Evolutionary conservation across 2,329 filamentous ascomycete species (phyloP).

Genomic region (Paraphoma chrysanthemicola): DNA sequence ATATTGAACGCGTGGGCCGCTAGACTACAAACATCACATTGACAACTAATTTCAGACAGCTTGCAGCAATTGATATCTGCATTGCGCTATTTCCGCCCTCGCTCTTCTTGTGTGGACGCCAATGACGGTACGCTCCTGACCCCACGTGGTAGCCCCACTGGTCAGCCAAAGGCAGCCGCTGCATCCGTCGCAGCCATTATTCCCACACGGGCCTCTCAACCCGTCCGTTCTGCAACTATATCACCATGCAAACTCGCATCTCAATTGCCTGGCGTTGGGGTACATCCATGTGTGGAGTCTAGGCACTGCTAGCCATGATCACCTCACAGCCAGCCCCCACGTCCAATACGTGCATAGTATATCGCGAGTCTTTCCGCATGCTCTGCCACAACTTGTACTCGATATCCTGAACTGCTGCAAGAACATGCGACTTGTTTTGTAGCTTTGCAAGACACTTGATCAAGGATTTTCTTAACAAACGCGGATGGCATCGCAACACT

Average conservation of each 20-base stretch:
- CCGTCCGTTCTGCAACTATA: slow-evolving; percentile 15
- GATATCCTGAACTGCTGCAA: too few species aligned
- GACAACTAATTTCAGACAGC: slow-evolving; percentile 2
- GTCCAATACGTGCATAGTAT: slow-evolving; percentile 22
- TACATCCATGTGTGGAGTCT: slow-evolving; percentile 12
- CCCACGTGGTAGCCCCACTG: slow-evolving; percentile 31
- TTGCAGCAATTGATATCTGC: slow-evolving; percentile 15
- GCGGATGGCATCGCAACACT: slow-evolving; percentile 10
- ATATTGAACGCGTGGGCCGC: slow-evolving; percentile 6
- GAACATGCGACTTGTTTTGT: too few species aligned
- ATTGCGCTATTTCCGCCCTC: slow-evolving; percentile 11
- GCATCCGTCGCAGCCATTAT: slow-evolving; percentile 3
- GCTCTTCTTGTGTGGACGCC: slow-evolving; percentile 18
- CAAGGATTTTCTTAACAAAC: neutral
- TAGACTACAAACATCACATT: neutral
- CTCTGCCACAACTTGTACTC: too few species aligned
- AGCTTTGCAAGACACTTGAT: too few species aligned
- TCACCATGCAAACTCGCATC: slow-evolving; percentile 17
- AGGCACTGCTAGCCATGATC: slow-evolving; percentile 11
- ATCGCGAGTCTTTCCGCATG: slow-evolving; percentile 27
- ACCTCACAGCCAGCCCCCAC: slow-evolving; percentile 27
- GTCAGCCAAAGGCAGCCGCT: slow-evolving; percentile 7
- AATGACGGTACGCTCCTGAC: slow-evolving; percentile 25
- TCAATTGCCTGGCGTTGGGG: slow-evolving; percentile 33
- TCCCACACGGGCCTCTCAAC: slow-evolving; percentile 21